These are phyloP conservation scores for Cutaneotrichosporon curvatum DNA, from an alignment of 1,284 basidiomycete genomes.

Conservation along the genomic window DNA sequence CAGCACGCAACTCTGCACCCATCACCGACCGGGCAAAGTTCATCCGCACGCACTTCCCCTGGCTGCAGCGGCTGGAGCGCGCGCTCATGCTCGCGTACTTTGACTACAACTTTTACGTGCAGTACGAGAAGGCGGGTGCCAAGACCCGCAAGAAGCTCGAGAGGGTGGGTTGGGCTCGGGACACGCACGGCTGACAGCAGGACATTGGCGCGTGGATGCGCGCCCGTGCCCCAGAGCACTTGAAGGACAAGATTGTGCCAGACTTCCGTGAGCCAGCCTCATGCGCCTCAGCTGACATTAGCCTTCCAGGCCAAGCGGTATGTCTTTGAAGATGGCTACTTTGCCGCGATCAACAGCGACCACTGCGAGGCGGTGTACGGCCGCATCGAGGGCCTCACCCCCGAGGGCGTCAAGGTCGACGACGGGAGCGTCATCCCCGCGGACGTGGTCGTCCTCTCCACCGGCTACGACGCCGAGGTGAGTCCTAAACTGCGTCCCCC, in stretches of 20 bases:
- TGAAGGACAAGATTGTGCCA: constrained; percentile 16
- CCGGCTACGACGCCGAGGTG: constrained; percentile 15
- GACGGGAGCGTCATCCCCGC: constrained; percentile 13
- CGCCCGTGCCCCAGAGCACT: constrained; percentile 7
- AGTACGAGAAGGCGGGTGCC: constrained; percentile 13
- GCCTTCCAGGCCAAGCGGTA: constrained; percentile 14
- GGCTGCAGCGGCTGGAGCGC: constrained; percentile 12
- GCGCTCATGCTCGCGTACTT: constrained; percentile 7
- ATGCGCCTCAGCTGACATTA: neutral
- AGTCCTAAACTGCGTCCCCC: neutral
- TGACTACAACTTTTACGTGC: constrained; percentile 11
- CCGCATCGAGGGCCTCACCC: constrained; percentile 10
- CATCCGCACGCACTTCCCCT: constrained; percentile 8
- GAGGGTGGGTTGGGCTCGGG: neutral
- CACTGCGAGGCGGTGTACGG: constrained; percentile 14
- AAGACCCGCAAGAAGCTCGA: constrained; percentile 9
- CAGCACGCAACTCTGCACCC: constrained; percentile 11
- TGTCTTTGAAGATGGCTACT: constrained; percentile 20
- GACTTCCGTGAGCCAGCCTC: constrained; percentile 2
- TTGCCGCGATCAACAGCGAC: constrained; percentile 13
- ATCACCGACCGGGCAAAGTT: constrained; percentile 6
- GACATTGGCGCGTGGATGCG: constrained; percentile 12
- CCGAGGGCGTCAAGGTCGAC: constrained; percentile 9
- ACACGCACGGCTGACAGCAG: neutral
- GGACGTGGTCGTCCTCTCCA: constrained; percentile 18